Evolutionary conservation across 2,329 filamentous ascomycete species (phyloP), one percentile per base, ranked within the genome.

Genomic region (Ophiostoma ips): DNA sequence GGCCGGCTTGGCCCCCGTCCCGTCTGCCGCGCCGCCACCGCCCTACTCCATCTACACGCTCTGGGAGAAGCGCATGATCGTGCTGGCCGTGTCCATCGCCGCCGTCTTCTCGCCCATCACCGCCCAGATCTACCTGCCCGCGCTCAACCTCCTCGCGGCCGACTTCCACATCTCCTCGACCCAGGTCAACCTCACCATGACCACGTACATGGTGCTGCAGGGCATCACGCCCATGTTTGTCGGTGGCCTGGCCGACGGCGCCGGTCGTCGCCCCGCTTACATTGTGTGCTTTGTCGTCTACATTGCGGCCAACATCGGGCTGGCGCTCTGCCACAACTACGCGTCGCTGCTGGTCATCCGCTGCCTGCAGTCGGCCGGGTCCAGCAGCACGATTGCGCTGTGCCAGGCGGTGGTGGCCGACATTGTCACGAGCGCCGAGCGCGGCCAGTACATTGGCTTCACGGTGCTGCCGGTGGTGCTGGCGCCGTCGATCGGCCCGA

Each of bases 381-480:
- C 71, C 34, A 76, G 72, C 53, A 75, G 73, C 3, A 82, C 79
- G 0, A 66, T 83, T 10, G 72, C 80, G 0, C 64, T 85, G 3
- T 66, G 65, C 40, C 63, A 61, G 33, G 81, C 73, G 0, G 73
- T 84, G 0, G 71, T 84, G 1, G 76, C 76, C 0, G 82, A 86
- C 58, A 66, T 83, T 11, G 69, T 75, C 10, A 81, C 77, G 0
- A 73, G 73, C 1, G 72, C 73, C 1, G 79, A 85, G 59, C 67
- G 81, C 54, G 78, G 78, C 3, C 65, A 70, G 36, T 78, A 78
- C 56, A 71, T 82, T 50, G 76, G 70, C 44, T 70, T 71, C 57
- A 74, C 68, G 30, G 68, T 67, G 33, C 62, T 69, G 24, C 72
- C 69, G 3, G 58, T 64, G 0, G 67, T 78, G 0, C 58, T 82